Evolutionary conservation across 192 early-diverging fungal species (phyloP).

Genomic region (Linnemannia exigua): DNA sequence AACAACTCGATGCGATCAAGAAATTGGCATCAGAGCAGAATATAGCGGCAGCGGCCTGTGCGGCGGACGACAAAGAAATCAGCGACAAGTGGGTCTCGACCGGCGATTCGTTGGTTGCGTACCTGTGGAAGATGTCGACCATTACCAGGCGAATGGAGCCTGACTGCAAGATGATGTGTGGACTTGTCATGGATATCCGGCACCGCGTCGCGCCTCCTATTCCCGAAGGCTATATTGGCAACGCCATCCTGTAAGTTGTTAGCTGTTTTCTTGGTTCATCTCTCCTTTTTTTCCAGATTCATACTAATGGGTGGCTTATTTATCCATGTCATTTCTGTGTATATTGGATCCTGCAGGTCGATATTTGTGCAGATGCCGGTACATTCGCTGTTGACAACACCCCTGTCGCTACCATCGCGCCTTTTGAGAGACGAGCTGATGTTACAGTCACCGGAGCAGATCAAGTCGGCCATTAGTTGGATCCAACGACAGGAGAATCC

Average conservation of each 20-base stretch:
- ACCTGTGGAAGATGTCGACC: slow-evolving; percentile 55
- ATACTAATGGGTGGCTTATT: background rate
- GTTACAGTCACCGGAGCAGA: slow-evolving; percentile 46
- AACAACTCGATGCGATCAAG: slow-evolving; percentile 46
- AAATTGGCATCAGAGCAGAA: slow-evolving; percentile 54
- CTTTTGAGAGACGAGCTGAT: slow-evolving; percentile 43
- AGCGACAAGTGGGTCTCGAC: slow-evolving; percentile 58
- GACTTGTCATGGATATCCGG: slow-evolving; percentile 52
- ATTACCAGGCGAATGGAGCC: slow-evolving; percentile 53
- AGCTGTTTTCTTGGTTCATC: background rate
- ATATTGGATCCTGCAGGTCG: slow-evolving; percentile 15
- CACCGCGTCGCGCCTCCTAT: slow-evolving; percentile 25
- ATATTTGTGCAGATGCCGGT: slow-evolving; percentile 57
- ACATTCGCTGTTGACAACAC: slow-evolving; percentile 51
- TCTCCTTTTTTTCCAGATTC: background rate
- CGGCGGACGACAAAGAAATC: slow-evolving; percentile 54
- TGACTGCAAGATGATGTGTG: slow-evolving; percentile 56
- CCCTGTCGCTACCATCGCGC: slow-evolving; percentile 46
- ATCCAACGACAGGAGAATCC: slow-evolving; percentile 49
- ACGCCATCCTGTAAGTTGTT: slow-evolving; percentile 48
- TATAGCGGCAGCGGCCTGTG: slow-evolving; percentile 55
- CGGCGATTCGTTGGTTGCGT: slow-evolving; percentile 49
- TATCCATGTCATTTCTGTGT: background rate
- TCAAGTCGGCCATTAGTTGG: slow-evolving; percentile 38
- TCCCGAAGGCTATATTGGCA: slow-evolving; percentile 46